Conservation (phyloP, 352 stramenopile genomes). For the Phytophthora megakarya region DNA sequence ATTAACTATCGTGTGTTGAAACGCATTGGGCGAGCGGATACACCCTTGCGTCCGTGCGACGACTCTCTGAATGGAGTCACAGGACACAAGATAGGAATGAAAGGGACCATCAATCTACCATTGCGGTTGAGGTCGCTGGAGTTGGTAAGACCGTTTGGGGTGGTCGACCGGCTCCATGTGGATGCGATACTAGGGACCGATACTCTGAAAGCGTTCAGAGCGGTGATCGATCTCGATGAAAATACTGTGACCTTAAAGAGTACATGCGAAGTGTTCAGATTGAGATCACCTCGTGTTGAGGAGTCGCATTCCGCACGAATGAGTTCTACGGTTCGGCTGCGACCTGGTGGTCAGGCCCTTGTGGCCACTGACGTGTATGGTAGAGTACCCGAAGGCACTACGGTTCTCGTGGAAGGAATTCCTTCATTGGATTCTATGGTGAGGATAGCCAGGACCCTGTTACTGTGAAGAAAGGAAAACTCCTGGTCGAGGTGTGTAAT, state of each 20-base stretch:
- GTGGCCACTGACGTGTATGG: not conserved
- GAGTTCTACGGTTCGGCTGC: not conserved
- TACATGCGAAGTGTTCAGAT: slow-evolving; percentile 3
- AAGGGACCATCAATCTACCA: not conserved
- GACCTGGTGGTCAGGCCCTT: not conserved
- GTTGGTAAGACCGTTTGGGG: not conserved
- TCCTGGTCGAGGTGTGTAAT: slow-evolving; percentile 8
- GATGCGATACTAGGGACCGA: slow-evolving; percentile 6
- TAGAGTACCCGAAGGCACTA: not conserved
- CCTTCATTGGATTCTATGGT: not conserved
- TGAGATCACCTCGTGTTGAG: not conserved
- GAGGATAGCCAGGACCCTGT: not conserved
- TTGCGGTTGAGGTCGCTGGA: not conserved
- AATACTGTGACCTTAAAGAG: not conserved
- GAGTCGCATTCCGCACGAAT: not conserved
- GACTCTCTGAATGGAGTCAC: not conserved
- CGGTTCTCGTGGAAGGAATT: not conserved
- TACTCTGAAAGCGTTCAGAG: slow-evolving; percentile 3
- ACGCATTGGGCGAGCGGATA: not conserved
- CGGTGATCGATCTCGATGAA: not conserved
- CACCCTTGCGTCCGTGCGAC: not conserved
- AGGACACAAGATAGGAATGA: not conserved
- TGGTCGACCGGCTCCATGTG: not conserved
- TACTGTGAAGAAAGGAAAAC: not conserved
- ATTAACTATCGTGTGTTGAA: not conserved